Evolutionary conservation across 176 grass and related monocot species (phyloP), one percentile per base, ranked within the genome.

Genomic region (Tuctoria greenei): DNA sequence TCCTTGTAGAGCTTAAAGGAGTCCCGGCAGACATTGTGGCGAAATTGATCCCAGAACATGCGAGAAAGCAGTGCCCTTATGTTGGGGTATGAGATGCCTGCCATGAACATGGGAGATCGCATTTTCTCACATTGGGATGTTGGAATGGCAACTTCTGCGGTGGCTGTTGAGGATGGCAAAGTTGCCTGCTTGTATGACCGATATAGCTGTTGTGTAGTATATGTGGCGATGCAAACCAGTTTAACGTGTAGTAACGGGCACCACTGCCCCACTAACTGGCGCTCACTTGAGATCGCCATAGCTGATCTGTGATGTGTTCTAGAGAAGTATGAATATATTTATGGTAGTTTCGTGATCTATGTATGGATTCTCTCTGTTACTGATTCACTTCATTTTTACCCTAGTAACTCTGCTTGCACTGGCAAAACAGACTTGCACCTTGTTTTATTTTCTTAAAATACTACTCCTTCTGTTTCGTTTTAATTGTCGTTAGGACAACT

Each of bases 1-100:
- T 54, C 26, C 31, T 14, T 49, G 11, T 79, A 98, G 95, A 98
- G 64, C 69, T 98, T 64, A 98, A 98, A 86, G 89, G 89, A 81
- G 87, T 94, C 11, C 88, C 91, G 1, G n/a, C 28, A 31, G 95
- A 92, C 37, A 85, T 85, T 39, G 52, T 84, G 7, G 72, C 43
- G 0, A 98, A 98, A 75, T 74, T 98, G 43, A 87, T 98, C 78
- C 95, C 95, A n/a, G 91, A 98, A 63, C 95, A 98, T 66, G 88
- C 84, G 13, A 94, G 85, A 80, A 98, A 98, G 84, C 95, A 98
- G 50, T 88, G 84, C 76, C 23, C 86, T 44, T 78, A 89, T 67
- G 44, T 91, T 59, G 84, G 86, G 78, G 76, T 88, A 51, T 89
- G 84, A 93, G 82, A 65, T 45, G 8, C 2, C 34, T n/a, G 16